Percentiles rank a stretch among this genome's conserved stretches.
Evolutionary conservation across 805 yeast genomes (phyloP).

Genomic region (Ogataea salicorniae): DNA sequence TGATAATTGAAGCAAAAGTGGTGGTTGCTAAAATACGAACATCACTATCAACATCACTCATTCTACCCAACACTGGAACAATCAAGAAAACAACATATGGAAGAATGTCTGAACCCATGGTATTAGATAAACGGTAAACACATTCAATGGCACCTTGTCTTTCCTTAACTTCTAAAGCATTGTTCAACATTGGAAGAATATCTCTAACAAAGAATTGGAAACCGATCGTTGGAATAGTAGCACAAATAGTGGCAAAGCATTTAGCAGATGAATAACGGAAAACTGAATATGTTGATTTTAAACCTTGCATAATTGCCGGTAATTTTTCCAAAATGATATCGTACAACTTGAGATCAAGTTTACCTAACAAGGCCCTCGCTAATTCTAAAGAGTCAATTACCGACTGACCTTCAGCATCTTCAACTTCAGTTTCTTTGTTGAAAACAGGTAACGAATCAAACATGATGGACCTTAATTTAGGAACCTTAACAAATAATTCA

Average conservation of each 20-base stretch:
- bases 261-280: slow-evolving; percentile 87
- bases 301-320: slow-evolving; percentile 45
- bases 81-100: slow-evolving; percentile 94
- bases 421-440: slow-evolving; percentile 21
- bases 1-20: slow-evolving; percentile 92
- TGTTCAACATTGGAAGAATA: slow-evolving; percentile 74
- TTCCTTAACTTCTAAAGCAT: slow-evolving; percentile 61
- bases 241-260: slow-evolving; percentile 76
- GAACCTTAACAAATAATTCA: slow-evolving; percentile 52
- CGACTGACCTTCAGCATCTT: slow-evolving; percentile 60
- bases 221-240: slow-evolving; percentile 59
- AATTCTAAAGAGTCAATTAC: slow-evolving; percentile 85
- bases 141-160: slow-evolving; percentile 95
- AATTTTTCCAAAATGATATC: slow-evolving; percentile 47
- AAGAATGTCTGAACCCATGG: slow-evolving; percentile 83
- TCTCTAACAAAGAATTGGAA: slow-evolving; percentile 76
- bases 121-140: slow-evolving; percentile 73
- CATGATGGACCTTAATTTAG: slow-evolving; percentile 61
- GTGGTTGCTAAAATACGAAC: slow-evolving; percentile 90
- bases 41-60: slow-evolving; percentile 92
- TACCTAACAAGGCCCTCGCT: slow-evolving; percentile 65
- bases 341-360: slow-evolving; percentile 45
- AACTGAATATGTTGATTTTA: slow-evolving; percentile 72
- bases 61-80: slow-evolving; percentile 94
- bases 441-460: slow-evolving; percentile 52